These are phyloP conservation scores for Pilaira anomala DNA, from an alignment of 192 early-diverging fungal genomes.

Conservation along the genomic window DNA sequence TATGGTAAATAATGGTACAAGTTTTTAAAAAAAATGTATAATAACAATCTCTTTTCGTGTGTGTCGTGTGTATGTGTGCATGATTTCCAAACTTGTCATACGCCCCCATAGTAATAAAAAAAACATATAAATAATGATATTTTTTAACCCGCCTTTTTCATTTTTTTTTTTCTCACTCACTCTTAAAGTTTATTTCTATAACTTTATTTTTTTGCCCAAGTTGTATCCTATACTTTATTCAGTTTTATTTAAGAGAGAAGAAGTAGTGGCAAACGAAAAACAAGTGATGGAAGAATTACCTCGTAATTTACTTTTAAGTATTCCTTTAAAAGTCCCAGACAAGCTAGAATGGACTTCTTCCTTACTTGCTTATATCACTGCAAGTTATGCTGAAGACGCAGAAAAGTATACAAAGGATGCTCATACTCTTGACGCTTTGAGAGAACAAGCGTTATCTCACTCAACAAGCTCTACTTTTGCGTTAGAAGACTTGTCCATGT, in stretches of 20 bases:
- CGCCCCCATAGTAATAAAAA: background rate
- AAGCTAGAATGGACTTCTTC: conserved; percentile 15
- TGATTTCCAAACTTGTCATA: conserved; percentile 4
- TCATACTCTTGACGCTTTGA: conserved; percentile 8
- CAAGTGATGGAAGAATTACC: background rate
- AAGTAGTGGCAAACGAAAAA: background rate
- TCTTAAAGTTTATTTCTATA: background rate
- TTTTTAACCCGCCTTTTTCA: background rate
- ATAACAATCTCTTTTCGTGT: too few relatives aligned
- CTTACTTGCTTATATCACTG: conserved; percentile 16
- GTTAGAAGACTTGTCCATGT: conserved; percentile 17
- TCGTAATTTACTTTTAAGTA: background rate
- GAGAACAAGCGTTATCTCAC: conserved; percentile 8
- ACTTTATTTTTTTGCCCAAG: conserved; percentile 2
- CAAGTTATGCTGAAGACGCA: conserved; percentile 23
- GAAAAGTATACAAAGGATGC: conserved; percentile 15
- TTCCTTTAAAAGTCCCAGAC: conserved; percentile 10
- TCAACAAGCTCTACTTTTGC: background rate
- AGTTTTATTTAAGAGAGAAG: background rate
- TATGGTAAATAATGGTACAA: conserved; percentile 12
- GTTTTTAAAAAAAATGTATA: background rate
- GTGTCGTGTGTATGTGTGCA: too few relatives aligned
- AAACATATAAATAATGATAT: too few relatives aligned
- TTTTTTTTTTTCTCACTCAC: background rate
- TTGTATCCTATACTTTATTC: background rate